phyloP scores from a whole-genome alignment of 2,329 filamentous ascomycete genomes.

The Cadophora malorum region DNA sequence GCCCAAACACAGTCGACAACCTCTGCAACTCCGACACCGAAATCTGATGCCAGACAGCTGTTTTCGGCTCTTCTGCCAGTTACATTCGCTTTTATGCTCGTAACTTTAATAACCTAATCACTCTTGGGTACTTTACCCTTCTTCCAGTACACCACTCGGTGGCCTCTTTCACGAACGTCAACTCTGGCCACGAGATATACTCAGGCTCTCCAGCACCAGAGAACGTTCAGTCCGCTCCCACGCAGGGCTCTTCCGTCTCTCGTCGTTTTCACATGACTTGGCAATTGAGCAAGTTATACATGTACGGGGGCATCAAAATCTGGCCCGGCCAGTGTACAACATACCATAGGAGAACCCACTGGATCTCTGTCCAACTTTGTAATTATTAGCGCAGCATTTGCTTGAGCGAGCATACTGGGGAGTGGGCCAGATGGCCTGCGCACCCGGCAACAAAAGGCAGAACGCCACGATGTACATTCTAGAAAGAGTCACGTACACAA shows the following conservation, averaged over 20 bases:
- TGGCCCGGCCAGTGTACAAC: constrained; percentile 13
- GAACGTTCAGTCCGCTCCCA: constrained; percentile 2
- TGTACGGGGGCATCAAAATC: constrained; percentile 4
- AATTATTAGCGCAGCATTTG: constrained; percentile 22
- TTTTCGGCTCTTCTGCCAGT: constrained; percentile 15
- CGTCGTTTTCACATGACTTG: constrained; percentile 8
- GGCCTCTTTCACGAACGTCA: neutral
- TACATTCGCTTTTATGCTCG: constrained; percentile 18
- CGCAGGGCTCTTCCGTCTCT: constrained; percentile 1
- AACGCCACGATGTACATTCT: constrained; percentile 19
- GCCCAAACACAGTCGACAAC: constrained; percentile 20
- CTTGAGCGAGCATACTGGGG: constrained; percentile 17
- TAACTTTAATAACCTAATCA: constrained; percentile 15
- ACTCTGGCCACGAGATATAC: neutral
- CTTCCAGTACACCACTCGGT: constrained; percentile 4
- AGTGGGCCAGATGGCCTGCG: constrained; percentile 17
- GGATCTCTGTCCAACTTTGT: constrained; percentile 9
- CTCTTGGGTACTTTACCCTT: neutral
- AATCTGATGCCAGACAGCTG: constrained; percentile 22
- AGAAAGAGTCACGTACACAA: constrained; percentile 9
- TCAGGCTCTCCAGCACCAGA: constrained; percentile 3
- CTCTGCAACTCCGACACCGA: constrained; percentile 21
- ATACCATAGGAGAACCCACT: neutral
- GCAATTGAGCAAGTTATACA: neutral
- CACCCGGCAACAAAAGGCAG: constrained; percentile 13